Evolutionary conservation across 148 eudicot genomes (phyloP), one percentile per base, ranked within the genome.

Genomic region (Simmondsia chinensis): DNA sequence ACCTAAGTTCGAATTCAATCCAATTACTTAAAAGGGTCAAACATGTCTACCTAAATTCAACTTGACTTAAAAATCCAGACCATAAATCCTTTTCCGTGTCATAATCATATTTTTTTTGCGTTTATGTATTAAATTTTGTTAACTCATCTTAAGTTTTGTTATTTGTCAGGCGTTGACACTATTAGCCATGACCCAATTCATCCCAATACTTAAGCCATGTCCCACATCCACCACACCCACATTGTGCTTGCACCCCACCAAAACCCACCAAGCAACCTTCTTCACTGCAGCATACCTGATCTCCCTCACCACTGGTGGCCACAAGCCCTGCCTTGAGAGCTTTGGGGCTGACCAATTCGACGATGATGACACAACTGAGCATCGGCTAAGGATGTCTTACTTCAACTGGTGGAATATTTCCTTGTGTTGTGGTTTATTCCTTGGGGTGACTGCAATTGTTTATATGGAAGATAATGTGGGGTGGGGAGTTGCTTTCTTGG

Each of bases 291-390:
- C 61, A 24, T 76, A 80, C 59, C 20, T 81, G 49, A 63, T 81
- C 43, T 62, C 91, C 6, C 2, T 71, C 0, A 82, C 78, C 4
- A 77, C 91, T 0, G 81, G 91, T 0, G 84, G 91, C 2, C 60
- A 71, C 59, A 77, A 69, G 42, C 91, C 91, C 0, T 56, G 71
- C 7, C 23, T 74, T 0, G 71, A 71, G 55, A 65, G 79, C 60
- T 74, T 82, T 11, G 91, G 91, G 17, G 91, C 84, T 0, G 78
- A 82, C 53, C 91, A 77, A 13, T 82, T 77, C 24, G 84, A 77
- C 13, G 79, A 82, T 8, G 48, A 66, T 37, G 35, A 77, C 45
- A 20, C 38, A 0, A 23, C 9, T 18, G 91, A 81, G 21, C 44
- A 67, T 22, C 46, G 1, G 13, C 28, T 61, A 32, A 70, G 62